Conservation (phyloP, 805 yeast genomes). For the Ascoidea asiatica region DNA sequence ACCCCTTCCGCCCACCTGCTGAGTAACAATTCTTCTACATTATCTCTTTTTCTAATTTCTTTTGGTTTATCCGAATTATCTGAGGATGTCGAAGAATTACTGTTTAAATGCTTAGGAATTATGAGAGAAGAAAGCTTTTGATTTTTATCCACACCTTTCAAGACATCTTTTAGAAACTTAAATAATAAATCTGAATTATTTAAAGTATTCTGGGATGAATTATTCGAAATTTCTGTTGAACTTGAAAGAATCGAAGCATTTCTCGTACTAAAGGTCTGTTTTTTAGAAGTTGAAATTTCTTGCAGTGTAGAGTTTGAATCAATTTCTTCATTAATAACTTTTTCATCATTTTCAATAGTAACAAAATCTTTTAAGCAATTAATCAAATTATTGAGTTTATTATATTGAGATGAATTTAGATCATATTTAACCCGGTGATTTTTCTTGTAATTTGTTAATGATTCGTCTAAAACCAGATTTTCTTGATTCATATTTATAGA, state of each 20-base stretch:
- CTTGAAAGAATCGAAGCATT: not conserved
- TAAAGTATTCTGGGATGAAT: not conserved
- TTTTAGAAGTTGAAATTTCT: not conserved
- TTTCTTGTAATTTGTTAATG: not conserved
- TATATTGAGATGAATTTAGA: not conserved
- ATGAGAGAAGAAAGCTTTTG: not conserved
- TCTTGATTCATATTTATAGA: not conserved
- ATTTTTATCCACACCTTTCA: not conserved
- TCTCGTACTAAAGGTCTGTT: not conserved
- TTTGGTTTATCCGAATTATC: constrained; percentile 2
- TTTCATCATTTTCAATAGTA: not conserved
- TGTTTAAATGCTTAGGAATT: constrained; percentile 1
- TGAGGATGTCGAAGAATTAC: constrained; percentile 1
- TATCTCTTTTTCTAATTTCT: constrained; percentile 10
- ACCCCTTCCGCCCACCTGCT: constrained; percentile 36
- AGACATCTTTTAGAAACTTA: not conserved
- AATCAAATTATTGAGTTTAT: not conserved
- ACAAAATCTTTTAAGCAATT: not conserved
- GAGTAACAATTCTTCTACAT: constrained; percentile 29
- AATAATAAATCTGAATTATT: not conserved
- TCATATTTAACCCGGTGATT: not conserved
- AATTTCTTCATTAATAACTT: not conserved
- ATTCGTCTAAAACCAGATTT: not conserved
- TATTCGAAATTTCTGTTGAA: not conserved
- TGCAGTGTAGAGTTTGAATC: not conserved